Percentiles rank a stretch among this genome's conserved stretches.
Conservation (phyloP, 805 yeast genomes). For the Sugiyamaella lignohabitans region DNA sequence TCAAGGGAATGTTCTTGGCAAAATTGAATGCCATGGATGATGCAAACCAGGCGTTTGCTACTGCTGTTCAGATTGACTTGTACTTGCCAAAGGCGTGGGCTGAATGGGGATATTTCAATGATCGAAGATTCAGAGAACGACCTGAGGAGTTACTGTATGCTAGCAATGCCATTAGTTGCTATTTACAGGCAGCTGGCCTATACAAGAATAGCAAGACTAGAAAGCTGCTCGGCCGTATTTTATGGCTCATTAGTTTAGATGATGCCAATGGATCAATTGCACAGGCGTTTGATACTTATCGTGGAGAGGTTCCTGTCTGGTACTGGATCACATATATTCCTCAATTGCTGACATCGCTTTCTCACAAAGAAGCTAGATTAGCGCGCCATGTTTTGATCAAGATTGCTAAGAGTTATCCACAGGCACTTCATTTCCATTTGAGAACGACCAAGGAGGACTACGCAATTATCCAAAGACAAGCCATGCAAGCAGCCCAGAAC, state of each 20-base stretch:
- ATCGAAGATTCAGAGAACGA: constrained; percentile 74
- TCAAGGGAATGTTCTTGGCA: constrained; percentile 96
- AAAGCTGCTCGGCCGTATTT: constrained; percentile 75
- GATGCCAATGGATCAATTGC: constrained; percentile 75
- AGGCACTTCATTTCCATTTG: constrained; percentile 91
- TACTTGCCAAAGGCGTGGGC: constrained; percentile 98
- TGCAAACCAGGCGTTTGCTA: constrained; percentile 96
- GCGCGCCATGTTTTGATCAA: constrained; percentile 83
- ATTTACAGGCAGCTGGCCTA: constrained; percentile 93
- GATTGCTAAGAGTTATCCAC: constrained; percentile 95
- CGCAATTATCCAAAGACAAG: constrained; percentile 77
- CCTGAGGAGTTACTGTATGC: constrained; percentile 79
- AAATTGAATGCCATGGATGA: constrained; percentile 86
- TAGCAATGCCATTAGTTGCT: constrained; percentile 90
- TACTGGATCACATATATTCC: constrained; percentile 98
- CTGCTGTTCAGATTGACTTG: constrained; percentile 93
- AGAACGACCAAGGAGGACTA: constrained; percentile 94
- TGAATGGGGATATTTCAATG: constrained; percentile 97
- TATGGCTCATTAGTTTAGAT: constrained; percentile 91
- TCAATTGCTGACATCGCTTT: constrained; percentile 79
- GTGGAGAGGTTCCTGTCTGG: constrained; percentile 98
- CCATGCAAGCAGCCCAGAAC: constrained; percentile 41
- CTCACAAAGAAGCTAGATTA: constrained; percentile 84
- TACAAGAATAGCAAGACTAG: constrained; percentile 91
- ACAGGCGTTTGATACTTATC: constrained; percentile 81